A percentile compares a stretch with the other conserved stretches of the same genome.
Conservation (phyloP, 352 stramenopile species). For the Globisporangium recalcitrans region DNA sequence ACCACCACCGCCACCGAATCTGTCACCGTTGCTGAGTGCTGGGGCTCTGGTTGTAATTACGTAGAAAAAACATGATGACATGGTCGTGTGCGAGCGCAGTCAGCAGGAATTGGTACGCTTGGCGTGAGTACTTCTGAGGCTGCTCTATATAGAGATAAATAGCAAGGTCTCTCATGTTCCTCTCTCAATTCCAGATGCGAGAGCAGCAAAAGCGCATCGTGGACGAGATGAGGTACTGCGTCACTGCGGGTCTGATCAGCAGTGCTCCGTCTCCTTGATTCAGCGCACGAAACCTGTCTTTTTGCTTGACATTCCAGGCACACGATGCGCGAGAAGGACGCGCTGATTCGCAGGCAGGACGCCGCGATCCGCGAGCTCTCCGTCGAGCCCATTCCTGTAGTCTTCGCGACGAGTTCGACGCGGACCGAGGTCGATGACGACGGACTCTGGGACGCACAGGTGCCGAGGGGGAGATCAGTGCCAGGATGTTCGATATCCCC, state of each 20-base stretch:
- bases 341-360: slow-evolving; percentile 38
- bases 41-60: not conserved
- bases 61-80: slow-evolving; percentile 45
- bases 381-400: slow-evolving; percentile 19
- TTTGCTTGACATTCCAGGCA: slow-evolving; percentile 20
- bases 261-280: too few species aligned
- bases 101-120: slow-evolving; percentile 37
- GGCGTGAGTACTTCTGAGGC: too few species aligned
- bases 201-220: slow-evolving; percentile 46
- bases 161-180: not conserved
- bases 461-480: slow-evolving; percentile 8
- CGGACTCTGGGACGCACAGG: slow-evolving; percentile 63
- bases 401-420: slow-evolving; percentile 21
- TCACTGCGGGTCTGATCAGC: too few species aligned
- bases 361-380: slow-evolving; percentile 39
- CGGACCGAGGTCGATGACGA: slow-evolving; percentile 72
- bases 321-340: slow-evolving; percentile 47
- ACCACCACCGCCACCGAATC: not conserved
- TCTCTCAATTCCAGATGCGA: slow-evolving; percentile 21
- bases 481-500: too few species aligned
- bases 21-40: not conserved
- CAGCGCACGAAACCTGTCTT: too few species aligned
- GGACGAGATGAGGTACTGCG: slow-evolving; percentile 55
- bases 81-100: slow-evolving; percentile 33
- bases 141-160: not conserved